Base-by-base conservation (phyloP, 345 rosid genomes). In the Salix exigua region DNA sequence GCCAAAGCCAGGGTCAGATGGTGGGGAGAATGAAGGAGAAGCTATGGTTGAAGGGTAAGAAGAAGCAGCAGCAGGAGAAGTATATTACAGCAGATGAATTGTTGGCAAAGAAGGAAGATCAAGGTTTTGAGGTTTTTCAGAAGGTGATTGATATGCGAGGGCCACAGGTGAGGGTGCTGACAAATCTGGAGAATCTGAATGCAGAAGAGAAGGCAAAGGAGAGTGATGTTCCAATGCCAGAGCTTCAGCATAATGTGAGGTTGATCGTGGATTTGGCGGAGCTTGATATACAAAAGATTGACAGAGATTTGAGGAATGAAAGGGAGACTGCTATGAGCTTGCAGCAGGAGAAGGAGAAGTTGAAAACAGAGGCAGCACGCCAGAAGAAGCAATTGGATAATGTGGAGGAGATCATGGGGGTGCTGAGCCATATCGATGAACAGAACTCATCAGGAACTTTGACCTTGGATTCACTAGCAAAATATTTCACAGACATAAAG, bases 81-180 rank as follows among this genome's bases (percentile, higher is more conserved):
- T 89, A 88, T 60, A 31, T 85, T 66, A 91, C 99, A 35, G 91
- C 88, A 3, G 93, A 91, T 80, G 89, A 91, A 84, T 64, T 93
- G 83, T 79, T 95, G 78, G 98, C 87, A 19, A 83, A 89, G 83
- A 93, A 91, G 87, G 88, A 91, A 80, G 97, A 93, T 60, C 88
- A 87, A 81, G 89, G 93, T 4, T 89, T 87, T 81, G 92, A 89
- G 75, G 91, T 91, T 82, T 86, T 90, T 60, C 97, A 91, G 84
- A 92, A 90, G 81, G 96, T 95, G 80, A 86, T 93, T 67, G 99
- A 95, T 79, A 93, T 93, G 99, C 88, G 97, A 64, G 97, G 99
- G 26, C 97, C 96, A 3, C 97, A 93, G 46, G 93, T 88, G 73
- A 82, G 97, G 78, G 87, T 95, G 78, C 85, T 95, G 90, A 87